phyloP scores from a whole-genome alignment of 495 filamentous ascomycete species.

The Pyronema domesticum region DNA sequence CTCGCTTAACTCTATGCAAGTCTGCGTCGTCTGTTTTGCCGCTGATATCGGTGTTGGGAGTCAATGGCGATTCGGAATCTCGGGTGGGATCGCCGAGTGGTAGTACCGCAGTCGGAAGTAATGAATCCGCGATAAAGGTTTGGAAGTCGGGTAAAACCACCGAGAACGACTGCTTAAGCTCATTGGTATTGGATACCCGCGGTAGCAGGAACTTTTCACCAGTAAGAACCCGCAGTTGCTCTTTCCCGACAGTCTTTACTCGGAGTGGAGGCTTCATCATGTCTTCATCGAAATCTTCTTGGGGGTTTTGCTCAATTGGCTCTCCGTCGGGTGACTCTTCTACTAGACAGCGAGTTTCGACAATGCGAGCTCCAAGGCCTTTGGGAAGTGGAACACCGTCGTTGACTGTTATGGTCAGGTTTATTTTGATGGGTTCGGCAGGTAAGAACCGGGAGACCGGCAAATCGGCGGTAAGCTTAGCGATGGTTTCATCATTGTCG shows the following conservation, averaged over 20 bases:
- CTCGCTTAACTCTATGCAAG: conserved; percentile 1
- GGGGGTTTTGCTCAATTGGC: neutral
- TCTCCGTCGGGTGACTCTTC: neutral
- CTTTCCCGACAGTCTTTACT: conserved; percentile 12
- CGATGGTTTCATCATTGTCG: conserved; percentile 19
- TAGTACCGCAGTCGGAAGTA: conserved; percentile 21
- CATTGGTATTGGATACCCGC: conserved; percentile 7
- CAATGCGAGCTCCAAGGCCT: conserved; percentile 13
- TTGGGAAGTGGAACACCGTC: conserved; percentile 16
- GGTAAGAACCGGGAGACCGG: conserved; percentile 20
- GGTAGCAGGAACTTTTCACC: conserved; percentile 13
- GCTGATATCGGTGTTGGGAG: neutral
- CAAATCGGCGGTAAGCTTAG: conserved; percentile 21
- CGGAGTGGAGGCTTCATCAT: conserved; percentile 2
- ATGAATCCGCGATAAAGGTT: conserved; percentile 21
- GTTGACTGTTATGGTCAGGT: conserved; percentile 10
- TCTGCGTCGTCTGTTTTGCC: neutral
- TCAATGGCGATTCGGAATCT: neutral
- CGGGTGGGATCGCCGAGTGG: conserved; percentile 12
- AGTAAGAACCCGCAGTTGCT: conserved; percentile 15
- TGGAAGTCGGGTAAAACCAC: conserved; percentile 17
- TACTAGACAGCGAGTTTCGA: conserved; percentile 16
- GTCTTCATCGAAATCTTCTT: conserved; percentile 9
- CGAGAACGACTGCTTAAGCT: conserved; percentile 15
- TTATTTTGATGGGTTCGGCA: conserved; percentile 17